Evolutionary conservation across 192 early-diverging fungal species (phyloP).

Genomic region (Podila clonocystis): DNA sequence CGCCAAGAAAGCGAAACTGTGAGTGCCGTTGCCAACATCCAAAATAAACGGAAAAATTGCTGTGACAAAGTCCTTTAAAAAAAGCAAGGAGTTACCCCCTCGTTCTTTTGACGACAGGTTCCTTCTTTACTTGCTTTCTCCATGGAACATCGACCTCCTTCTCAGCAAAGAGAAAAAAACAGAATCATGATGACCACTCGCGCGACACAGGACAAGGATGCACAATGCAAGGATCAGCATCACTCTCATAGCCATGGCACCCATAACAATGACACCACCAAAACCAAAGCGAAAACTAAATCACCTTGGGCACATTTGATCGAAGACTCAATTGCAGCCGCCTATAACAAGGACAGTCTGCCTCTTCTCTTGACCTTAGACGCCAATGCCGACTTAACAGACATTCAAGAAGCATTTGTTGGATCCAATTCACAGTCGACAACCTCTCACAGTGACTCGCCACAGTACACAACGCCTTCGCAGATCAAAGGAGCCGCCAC

Average conservation of each 20-base stretch:
- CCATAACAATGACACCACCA: background rate
- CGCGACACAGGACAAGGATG: no score
- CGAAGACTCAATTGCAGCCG: background rate
- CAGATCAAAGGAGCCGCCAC: background rate
- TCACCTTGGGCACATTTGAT: background rate
- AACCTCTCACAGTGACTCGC: background rate
- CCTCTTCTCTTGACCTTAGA: background rate
- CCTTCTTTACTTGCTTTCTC: background rate
- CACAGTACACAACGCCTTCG: background rate
- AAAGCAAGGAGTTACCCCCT: conserved; percentile 1
- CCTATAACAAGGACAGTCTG: background rate
- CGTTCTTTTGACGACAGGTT: background rate
- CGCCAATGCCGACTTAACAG: background rate
- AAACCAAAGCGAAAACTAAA: no score
- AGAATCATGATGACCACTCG: background rate
- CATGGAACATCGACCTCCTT: background rate
- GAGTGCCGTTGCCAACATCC: conserved; percentile 1
- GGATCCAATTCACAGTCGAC: background rate
- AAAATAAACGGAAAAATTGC: background rate
- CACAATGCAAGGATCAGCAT: no score
- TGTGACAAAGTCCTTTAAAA: background rate
- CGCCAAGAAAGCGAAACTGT: conserved; percentile 2
- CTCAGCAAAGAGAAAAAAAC: background rate
- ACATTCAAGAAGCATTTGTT: background rate
- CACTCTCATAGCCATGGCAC: background rate